A percentile compares a stretch with the other conserved stretches of the same genome.
Conservation (phyloP, 176 grass and related monocot genomes). For the Paspalum notatum region DNA sequence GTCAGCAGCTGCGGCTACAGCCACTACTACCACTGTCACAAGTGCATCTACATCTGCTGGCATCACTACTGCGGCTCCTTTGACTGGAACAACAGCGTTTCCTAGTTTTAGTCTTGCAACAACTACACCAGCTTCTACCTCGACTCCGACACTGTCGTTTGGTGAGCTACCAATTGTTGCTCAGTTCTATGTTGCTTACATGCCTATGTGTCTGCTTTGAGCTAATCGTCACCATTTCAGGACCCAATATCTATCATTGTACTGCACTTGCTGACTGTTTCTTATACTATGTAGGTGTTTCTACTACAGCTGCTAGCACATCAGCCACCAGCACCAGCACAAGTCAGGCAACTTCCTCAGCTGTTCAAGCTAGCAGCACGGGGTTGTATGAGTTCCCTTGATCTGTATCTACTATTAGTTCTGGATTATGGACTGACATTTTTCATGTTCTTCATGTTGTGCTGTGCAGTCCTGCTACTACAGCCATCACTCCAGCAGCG, state of each 20-base stretch:
- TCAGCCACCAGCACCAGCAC: slow-evolving; percentile 49
- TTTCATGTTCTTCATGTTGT: slow-evolving; percentile 14
- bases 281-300: slow-evolving; percentile 48
- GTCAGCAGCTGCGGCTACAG: slow-evolving; percentile 42
- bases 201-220: not conserved
- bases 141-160: slow-evolving; percentile 47
- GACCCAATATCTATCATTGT: not conserved
- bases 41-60: slow-evolving; percentile 50
- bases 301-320: slow-evolving; percentile 52
- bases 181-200: not conserved
- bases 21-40: slow-evolving; percentile 49
- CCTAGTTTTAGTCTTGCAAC: slow-evolving; percentile 60
- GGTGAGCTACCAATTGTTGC: slow-evolving; percentile 49
- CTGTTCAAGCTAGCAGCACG: slow-evolving; percentile 67
- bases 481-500: slow-evolving; percentile 56
- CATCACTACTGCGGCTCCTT: slow-evolving; percentile 31
- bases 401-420: slow-evolving; percentile 33
- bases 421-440: slow-evolving; percentile 25
- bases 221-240: slow-evolving; percentile 1
- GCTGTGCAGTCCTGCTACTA: slow-evolving; percentile 52
- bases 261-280: too few species aligned
- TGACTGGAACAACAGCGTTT: slow-evolving; percentile 49
- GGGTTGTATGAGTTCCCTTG: slow-evolving; percentile 60
- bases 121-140: slow-evolving; percentile 48
- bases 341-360: slow-evolving; percentile 65